A percentile compares a stretch with the other conserved stretches of the same genome.
These are phyloP conservation scores for Cadophora sp. DNA, from an alignment of 2,329 filamentous ascomycete genomes.

Conservation along the genomic window DNA sequence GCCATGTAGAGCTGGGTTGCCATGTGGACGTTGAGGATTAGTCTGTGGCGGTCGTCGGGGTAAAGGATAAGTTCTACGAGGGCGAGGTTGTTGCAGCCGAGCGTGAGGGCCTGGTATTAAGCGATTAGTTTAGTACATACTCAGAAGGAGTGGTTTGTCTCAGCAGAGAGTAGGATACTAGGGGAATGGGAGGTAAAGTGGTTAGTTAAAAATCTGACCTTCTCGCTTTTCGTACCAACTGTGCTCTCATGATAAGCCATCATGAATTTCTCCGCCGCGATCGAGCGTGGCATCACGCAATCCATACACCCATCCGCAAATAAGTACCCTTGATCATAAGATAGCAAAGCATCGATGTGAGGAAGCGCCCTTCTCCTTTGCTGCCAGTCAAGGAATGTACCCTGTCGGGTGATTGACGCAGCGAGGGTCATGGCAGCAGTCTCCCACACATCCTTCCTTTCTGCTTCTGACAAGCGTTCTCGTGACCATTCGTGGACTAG, in stretches of 20 bases:
- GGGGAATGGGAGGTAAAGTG: too few species aligned
- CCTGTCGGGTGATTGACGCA: background rate
- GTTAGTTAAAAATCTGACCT: background rate
- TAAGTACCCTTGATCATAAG: background rate
- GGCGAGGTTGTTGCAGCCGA: background rate
- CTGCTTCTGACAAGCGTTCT: constrained; percentile 15
- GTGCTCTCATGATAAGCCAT: background rate
- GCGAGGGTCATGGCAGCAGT: constrained; percentile 8
- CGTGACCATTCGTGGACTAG: constrained; percentile 46
- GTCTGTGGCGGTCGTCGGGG: background rate
- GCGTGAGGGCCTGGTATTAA: background rate
- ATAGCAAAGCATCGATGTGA: constrained; percentile 21
- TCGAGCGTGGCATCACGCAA: background rate
- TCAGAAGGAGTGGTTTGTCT: too few species aligned
- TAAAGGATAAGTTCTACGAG: background rate
- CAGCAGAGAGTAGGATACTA: too few species aligned
- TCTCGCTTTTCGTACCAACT: constrained; percentile 7
- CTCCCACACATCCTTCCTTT: constrained; percentile 18
- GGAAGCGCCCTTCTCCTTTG: constrained; percentile 20
- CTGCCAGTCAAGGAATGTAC: background rate
- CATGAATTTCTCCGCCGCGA: background rate
- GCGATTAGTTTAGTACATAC: background rate
- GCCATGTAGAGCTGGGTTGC: background rate
- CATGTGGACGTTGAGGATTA: background rate
- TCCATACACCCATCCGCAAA: background rate